Evolutionary conservation across 768 basidiomycete species (phyloP), one percentile per base, ranked within the genome.

Genomic region (Gautieria morchelliformis): DNA sequence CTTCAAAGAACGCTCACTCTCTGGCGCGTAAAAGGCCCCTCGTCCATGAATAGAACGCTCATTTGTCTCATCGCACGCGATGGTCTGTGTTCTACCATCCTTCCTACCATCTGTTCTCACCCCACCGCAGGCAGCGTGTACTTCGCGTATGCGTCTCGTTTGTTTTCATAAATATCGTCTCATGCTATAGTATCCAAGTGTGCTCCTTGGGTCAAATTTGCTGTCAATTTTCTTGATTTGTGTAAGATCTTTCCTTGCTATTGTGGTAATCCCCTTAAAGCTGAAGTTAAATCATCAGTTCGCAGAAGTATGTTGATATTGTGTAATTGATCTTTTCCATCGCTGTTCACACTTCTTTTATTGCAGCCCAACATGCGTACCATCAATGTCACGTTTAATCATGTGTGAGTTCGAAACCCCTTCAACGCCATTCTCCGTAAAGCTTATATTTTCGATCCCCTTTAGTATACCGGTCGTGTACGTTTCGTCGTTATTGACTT

Each of bases 311-410:
- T 14, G 51, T 39, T 37, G 5, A 17, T 49, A 49, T 39, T 20
- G 9, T 14, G 35, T 10, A 20, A 17, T 49, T n/a, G 33, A 11
- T 19, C 8, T 7, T 33, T 17, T 32, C 51, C 17, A 19, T 19
- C 6, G 8, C 10, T 35, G 35, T 52, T 40, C 33, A n/a, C 35
- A 8, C 15, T 19, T 15, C 9, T 24, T 19, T 35, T 52, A n/a
- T 6, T 30, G 10, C 33, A 52, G 51, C 35, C 51, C 7, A 17
- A 52, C 24, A 35, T 52, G n/a, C 51, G 51, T 4, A 40, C 37
- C 32, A 37, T 52, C 14, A 52, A 52, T 52, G 51, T 52, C 14
- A 52, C 51, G 5, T 52, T 52, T 24, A 52, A 35, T 33, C 51
- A 52, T 32, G 17, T 52, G 51, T 52, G 20, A 10, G 51, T 35